Percentiles rank a stretch among this genome's conserved stretches.
phyloP scores from a whole-genome alignment of 2,329 filamentous ascomycete species.

The Pestalotiopsis sp. region DNA sequence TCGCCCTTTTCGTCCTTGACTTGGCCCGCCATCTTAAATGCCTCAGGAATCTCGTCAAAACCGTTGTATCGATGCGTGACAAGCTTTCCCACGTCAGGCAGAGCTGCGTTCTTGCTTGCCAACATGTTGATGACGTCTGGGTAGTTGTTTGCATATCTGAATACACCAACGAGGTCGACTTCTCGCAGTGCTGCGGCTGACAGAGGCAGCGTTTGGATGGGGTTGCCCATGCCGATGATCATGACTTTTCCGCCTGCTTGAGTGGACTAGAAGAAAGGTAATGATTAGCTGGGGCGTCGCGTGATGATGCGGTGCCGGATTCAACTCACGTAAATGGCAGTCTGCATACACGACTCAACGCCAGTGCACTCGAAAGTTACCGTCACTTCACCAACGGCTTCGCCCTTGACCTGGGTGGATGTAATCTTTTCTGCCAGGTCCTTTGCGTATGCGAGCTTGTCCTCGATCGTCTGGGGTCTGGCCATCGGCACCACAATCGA shows the following conservation, averaged over 20 bases:
- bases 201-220: constrained; percentile 74
- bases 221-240: constrained; percentile 80
- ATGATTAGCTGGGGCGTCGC: not conserved
- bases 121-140: constrained; percentile 55
- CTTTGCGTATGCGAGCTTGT: constrained; percentile 55
- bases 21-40: constrained; percentile 74
- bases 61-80: constrained; percentile 73
- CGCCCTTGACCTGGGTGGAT: constrained; percentile 30
- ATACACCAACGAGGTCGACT: constrained; percentile 78
- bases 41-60: constrained; percentile 63
- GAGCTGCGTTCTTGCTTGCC: constrained; percentile 47
- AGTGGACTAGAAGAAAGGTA: constrained; percentile 46
- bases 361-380: constrained; percentile 80
- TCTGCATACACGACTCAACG: constrained; percentile 75
- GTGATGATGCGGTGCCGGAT: not conserved
- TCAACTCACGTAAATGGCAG: constrained; percentile 66
- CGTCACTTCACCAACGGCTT: constrained; percentile 63
- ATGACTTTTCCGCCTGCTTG: constrained; percentile 72
- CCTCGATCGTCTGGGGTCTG: constrained; percentile 52
- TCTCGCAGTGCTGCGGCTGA: constrained; percentile 74
- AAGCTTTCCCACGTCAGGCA: constrained; percentile 69
- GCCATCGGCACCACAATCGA: constrained; percentile 53
- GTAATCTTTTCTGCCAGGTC: constrained; percentile 50
- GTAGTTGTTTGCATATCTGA: constrained; percentile 80
- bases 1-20: constrained; percentile 71